phyloP scores from a whole-genome alignment of 768 basidiomycete species.

The Termitomyces sp. region DNA sequence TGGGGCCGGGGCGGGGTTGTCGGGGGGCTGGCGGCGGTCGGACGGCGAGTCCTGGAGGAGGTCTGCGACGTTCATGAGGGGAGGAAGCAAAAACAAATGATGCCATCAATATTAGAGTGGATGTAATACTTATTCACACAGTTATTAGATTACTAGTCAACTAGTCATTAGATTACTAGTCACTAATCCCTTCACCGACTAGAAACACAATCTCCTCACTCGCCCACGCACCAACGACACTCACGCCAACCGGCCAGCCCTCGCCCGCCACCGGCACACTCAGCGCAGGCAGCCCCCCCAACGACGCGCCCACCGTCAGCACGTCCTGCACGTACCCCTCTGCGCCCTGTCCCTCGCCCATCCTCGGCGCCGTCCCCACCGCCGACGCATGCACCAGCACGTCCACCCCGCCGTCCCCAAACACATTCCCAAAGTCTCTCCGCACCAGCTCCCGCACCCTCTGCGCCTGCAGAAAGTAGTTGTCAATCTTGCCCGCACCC shows the following conservation, averaged over 20 bases:
- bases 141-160: too few relatives aligned
- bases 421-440: constrained; percentile 68
- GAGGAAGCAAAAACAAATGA: not conserved
- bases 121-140: too few relatives aligned
- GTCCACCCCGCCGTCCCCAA: constrained; percentile 65
- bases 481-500: constrained; percentile 93
- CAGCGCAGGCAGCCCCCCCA: constrained; percentile 84
- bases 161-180: too few relatives aligned
- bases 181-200: constrained; percentile 19
- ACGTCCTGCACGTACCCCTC: constrained; percentile 86
- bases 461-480: constrained; percentile 93
- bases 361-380: constrained; percentile 74
- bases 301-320: constrained; percentile 85
- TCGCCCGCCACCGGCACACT: constrained; percentile 53
- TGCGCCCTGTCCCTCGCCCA: constrained; percentile 30
- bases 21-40: constrained; percentile 26
- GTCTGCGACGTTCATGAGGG: constrained; percentile 61
- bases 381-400: constrained; percentile 84
- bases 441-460: constrained; percentile 68
- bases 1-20: constrained; percentile 5
- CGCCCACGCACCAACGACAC: constrained; percentile 88
- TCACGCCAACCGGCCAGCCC: constrained; percentile 50
- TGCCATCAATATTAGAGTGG: too few relatives aligned
- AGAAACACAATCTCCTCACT: constrained; percentile 54
- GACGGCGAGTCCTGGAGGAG: constrained; percentile 69